Base-by-base conservation (phyloP, 352 stramenopile species). In the Elongisporangium undulatum region DNA sequence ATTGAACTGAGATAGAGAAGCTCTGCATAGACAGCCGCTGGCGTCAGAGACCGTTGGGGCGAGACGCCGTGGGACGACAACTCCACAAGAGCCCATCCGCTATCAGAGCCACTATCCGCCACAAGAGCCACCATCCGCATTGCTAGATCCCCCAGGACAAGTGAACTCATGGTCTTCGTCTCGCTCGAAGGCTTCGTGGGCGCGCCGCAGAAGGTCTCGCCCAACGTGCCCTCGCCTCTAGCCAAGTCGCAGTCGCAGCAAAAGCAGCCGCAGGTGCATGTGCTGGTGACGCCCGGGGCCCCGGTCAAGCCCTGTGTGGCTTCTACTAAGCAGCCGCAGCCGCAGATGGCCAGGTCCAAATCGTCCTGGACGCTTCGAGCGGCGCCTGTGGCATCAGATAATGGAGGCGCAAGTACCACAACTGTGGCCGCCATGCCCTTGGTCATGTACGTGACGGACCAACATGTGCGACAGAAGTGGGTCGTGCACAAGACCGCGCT, bases 361-460 rank as follows among this genome's bases (percentile, higher is more conserved):
- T 21, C 62, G 9, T 34, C 58, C 1, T 17, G 53, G 51, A 17
- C 51, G 34, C 24, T 57, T 13, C 10, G 55, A 15, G 50, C 49
- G 34, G 55, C 56, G 15, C 4, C 63, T 16, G 19, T 26, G 50
- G 22, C 12, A 22, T 19, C 20, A 4, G 41, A 15, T 48, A 20
- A 2, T 49, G 16, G 53, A 26, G 48, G 64, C 59, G 51, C 24
- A 41, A 10, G 59, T 58, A 50, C 69, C 48, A 22, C 61, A 34
- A 4, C 29, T 59, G 39, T 61, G 19, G 34, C 16, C 12, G 29
- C 51, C 4, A 53, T 53, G 26, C 68, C 76, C 53, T 86, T 90
- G 24, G 81, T 94, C 20, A 24, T 91, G 16, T 94, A 90, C 67
- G 76, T 94, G 51, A 87, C 75, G n/a, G 79, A 94, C 67, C 74